phyloP scores from a whole-genome alignment of 306 rosid species.

The Datisca glomerata region DNA sequence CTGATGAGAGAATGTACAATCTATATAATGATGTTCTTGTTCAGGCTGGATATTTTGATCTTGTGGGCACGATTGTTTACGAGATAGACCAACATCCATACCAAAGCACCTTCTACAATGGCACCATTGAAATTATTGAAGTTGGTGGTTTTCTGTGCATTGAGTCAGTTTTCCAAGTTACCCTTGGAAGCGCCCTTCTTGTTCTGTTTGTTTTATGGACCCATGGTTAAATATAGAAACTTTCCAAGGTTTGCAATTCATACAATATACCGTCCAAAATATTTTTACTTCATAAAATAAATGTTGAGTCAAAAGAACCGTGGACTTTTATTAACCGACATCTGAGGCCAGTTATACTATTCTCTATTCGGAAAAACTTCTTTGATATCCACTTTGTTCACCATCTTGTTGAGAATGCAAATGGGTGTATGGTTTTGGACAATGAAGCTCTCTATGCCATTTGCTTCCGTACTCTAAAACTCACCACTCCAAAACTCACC shows the following conservation, averaged over 20 bases:
- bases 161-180: neutral
- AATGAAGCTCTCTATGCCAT: no score
- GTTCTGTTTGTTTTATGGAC: slow-evolving; percentile 66
- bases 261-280: no score
- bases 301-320: no score
- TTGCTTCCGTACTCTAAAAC: no score
- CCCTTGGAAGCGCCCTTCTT: slow-evolving; percentile 53
- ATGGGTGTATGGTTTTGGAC: no score
- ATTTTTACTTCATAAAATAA: no score
- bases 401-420: no score
- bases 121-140: neutral
- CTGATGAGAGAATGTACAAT: neutral
- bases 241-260: slow-evolving; percentile 62
- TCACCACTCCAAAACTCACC: no score
- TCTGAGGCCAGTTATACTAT: no score
- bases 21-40: slow-evolving; percentile 10
- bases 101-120: neutral
- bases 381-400: no score
- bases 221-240: slow-evolving; percentile 71
- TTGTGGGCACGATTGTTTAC: slow-evolving; percentile 18
- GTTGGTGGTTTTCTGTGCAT: neutral
- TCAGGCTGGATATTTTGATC: slow-evolving; percentile 90
- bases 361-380: no score
- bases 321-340: no score
- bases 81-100: neutral